Base-by-base conservation (phyloP, 2,329 filamentous ascomycete genomes). In the Atkinsonella texensis region DNA sequence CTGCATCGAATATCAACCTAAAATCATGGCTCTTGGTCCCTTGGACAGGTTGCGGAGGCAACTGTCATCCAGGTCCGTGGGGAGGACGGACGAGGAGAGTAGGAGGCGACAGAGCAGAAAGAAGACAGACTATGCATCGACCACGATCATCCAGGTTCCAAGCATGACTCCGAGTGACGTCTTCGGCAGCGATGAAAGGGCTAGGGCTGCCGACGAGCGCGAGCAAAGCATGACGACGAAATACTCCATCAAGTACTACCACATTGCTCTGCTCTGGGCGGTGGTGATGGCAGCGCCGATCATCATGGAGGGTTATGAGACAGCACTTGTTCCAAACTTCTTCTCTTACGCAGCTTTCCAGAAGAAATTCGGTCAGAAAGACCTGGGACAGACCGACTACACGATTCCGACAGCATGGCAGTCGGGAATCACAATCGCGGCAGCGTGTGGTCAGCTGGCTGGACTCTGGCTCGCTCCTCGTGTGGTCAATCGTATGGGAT, bases 231-330 rank as follows among this genome's bases (percentile, higher is more conserved):
- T 58, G 55, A 45, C 55, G 1, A 50, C 55, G 44, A 46, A 41
- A 6, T 57, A 57, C 33, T 41, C 55, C 18, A n/a, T 56, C 33
- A 46, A 41, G 20, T 40, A 58, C 50, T 58, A 55, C 51, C 44
- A 45, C 28, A 32, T 49, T 2, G 54, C 54, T 20, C 43, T 58
- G 35, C 31, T 52, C n/a, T 56, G 53, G 57, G 57, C 54, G n/a
- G 48, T 50, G 6, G n/a, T 55, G 8, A 55, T 57, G 57, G 57
- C 57, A 4, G 53, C 57, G n/a, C 54, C 64, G 6, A 57, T 74
- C 2, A 61, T 63, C 15, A 70, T 70, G 38, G 71, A 67, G 6
- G 65, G 66, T 2, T 65, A 64, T 6, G 53, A 61, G 11, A 63
- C 60, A 18, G 53, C 55, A 9, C 55, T 69, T 2, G 54, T 57